A percentile compares a stretch with the other conserved stretches of the same genome.
Conservation (phyloP, 176 grass and related monocot species). For the Thinopyrum elongatum region DNA sequence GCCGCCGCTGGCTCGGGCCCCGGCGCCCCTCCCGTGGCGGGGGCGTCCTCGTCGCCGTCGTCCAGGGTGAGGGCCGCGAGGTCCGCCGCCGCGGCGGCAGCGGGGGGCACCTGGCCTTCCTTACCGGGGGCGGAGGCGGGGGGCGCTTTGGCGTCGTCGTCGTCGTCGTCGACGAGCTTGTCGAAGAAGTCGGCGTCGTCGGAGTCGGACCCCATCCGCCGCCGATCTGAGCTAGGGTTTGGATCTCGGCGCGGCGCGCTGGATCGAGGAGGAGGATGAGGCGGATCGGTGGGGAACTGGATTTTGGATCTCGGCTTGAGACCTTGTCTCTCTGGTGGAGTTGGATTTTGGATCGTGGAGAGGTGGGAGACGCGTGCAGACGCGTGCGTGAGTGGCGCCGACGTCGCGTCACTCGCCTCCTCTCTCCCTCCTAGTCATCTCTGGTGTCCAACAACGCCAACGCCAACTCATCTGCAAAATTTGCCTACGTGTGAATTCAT, state of each 20-base stretch:
- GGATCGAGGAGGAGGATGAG: not conserved
- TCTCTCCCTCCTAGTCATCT: not conserved
- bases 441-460: too few species aligned
- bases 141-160: slow-evolving; percentile 21
- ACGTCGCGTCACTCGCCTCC: not conserved
- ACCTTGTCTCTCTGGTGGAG: not conserved
- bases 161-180: slow-evolving; percentile 76
- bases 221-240: slow-evolving; percentile 1
- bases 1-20: not conserved
- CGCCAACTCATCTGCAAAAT: too few species aligned
- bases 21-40: not conserved
- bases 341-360: not conserved
- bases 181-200: slow-evolving; percentile 95
- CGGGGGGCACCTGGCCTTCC: not conserved
- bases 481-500: not conserved
- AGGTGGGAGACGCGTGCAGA: not conserved
- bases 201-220: slow-evolving; percentile 32
- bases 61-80: slow-evolving; percentile 42
- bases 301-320: not conserved
- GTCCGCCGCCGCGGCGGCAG: not conserved
- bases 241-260: not conserved
- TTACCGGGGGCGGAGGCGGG: slow-evolving; percentile 8
- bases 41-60: not conserved
- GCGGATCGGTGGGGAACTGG: not conserved
- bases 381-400: not conserved